phyloP scores from a whole-genome alignment of 352 stramenopile species.

The Phytophthora sojae region DNA sequence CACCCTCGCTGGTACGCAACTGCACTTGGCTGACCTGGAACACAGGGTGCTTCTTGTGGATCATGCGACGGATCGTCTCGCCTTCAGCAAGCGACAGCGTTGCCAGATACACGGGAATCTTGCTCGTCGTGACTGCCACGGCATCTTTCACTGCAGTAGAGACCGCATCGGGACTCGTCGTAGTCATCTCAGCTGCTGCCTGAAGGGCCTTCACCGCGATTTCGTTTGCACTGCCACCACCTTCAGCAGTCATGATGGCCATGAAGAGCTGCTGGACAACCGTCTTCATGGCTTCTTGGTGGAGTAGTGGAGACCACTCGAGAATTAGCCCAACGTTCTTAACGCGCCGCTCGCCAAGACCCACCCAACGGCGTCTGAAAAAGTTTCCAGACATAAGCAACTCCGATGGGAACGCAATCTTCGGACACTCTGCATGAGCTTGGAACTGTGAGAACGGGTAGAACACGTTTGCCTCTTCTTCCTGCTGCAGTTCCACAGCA shows the following conservation, averaged over 20 bases:
- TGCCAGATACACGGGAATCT: constrained; percentile 89
- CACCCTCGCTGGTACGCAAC: constrained; percentile 82
- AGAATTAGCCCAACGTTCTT: constrained; percentile 92
- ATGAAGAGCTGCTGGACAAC: constrained; percentile 74
- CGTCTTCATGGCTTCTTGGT: constrained; percentile 81
- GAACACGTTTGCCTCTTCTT: constrained; percentile 73
- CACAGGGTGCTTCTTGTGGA: constrained; percentile 91
- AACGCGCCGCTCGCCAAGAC: constrained; percentile 83
- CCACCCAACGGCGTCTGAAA: constrained; percentile 89
- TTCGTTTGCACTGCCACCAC: constrained; percentile 59
- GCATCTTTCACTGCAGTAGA: constrained; percentile 48
- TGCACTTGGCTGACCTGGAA: constrained; percentile 75
- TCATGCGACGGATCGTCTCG: constrained; percentile 96
- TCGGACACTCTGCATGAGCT: constrained; percentile 73
- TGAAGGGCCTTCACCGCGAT: constrained; percentile 67
- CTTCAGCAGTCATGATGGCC: constrained; percentile 43
- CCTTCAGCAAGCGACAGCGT: constrained; percentile 97
- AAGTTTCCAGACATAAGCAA: constrained; percentile 91
- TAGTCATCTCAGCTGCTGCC: constrained; percentile 41
- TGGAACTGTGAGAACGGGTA: constrained; percentile 85
- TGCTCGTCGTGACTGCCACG: constrained; percentile 44
- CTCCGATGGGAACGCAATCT: constrained; percentile 71
- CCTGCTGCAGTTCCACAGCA: constrained; percentile 31
- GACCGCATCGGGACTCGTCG: constrained; percentile 31
- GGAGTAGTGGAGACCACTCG: constrained; percentile 82